Base-by-base conservation (phyloP, 2,329 filamentous ascomycete species). In the Rhynchosporium agropyri region DNA sequence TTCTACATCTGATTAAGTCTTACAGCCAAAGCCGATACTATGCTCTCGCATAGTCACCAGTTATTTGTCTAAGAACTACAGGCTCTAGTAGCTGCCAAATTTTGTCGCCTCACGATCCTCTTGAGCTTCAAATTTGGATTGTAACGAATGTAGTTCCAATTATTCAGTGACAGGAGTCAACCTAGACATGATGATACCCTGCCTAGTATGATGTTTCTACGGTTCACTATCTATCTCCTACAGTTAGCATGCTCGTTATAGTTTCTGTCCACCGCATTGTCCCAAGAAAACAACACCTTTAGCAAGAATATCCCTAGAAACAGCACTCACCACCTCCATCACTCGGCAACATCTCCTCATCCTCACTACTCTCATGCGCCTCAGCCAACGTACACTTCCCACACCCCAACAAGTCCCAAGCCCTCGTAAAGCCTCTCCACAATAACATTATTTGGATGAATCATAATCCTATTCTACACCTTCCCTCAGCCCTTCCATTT, bases 331-430 rank as follows among this genome's bases (percentile, higher is more conserved):
- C 9, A 36, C 64, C 68, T 28, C 64, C 60, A 67, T 73, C 69
- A 8, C 66, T 58, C 13, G 74, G 72, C 13, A 75, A 55, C 53
- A 74, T 65, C 55, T 72, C 60, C 26, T 20, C 65, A 64, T 75
- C 73, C 0, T 72, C 72, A 70, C 74, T 75, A 28, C 68, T 67
- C 56, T 69, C 49, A 31, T 74, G 61, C 1, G 73, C 73, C 57
- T 75, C 74, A 15, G 63, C 69, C 26, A 74, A 69, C 12, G 74
- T 75, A 54, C 68, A 70, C 46, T 49, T 69, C 10, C 73, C 74
- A 9, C 67, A 63, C 28, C 71, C 67, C 3, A 20, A 50, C 60
- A 68, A 75, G 75, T 1, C 73, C 74, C 20, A 76, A 59, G 7
- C 64, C 63, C 49, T 62, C 40, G 62, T 75, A 75, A 26, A 75